Base-by-base conservation (phyloP, 2,329 filamentous ascomycete genomes). In the Sporothrix sp. region DNA sequence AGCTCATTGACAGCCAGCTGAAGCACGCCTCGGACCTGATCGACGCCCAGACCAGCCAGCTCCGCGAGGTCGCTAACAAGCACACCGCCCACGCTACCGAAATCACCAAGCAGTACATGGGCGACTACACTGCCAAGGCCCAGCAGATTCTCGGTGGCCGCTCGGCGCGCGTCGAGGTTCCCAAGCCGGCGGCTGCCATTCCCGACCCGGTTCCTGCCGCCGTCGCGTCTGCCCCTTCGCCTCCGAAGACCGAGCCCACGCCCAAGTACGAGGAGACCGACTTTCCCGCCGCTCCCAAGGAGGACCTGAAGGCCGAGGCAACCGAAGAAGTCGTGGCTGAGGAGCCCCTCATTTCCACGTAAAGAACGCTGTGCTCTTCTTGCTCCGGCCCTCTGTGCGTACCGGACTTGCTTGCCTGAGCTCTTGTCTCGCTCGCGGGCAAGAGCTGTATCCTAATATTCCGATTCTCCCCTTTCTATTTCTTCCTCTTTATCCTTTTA, bases 111-210 rank as follows among this genome's bases (percentile, higher is more conserved):
- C 75, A 82, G 64, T 82, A 84, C 61, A 73, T 82, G 60, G 79
- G 78, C 36, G 80, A 85, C 62, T 82, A 84, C 66, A 79, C 79
- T 25, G 71, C 74, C 63, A 84, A 84, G 74, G 80, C 82, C 51
- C 80, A 83, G 68, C 71, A 77, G 59, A 70, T 83, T 63, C 72
- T 84, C 58, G 72, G 74, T 52, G 73, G 74, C 58, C 68, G 68
- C 54, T 61, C 68, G 50, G 68, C 71, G 35, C 66, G 71, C 49
- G 67, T 71, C 59, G 59, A 64, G 50, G 67, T 70, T 59, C 60
- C 65, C 48, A 69, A 69, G 59, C 58, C 48, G 6, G 25, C 68
- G 7, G 20, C 32, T 18, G 13, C 36, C 9, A 16, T 18, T 27
- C 35, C 50, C 7, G 44, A 23, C 18, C 2, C 47, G 18, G 47